Evolutionary conservation across 1,284 basidiomycete species (phyloP).

Genomic region (Crepidotus sp.): DNA sequence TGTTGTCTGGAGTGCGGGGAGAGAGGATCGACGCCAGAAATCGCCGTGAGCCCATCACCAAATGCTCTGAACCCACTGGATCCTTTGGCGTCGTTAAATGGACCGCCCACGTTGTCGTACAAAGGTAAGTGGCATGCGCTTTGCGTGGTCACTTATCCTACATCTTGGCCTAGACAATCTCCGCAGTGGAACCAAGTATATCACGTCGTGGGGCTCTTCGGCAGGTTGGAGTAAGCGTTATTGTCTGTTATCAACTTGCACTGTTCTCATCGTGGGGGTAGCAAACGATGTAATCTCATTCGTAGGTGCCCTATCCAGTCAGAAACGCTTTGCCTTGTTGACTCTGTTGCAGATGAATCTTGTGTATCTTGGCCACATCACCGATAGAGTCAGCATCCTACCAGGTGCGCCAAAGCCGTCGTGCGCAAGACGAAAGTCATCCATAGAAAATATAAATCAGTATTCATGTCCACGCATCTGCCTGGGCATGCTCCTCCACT

Average conservation of each 20-base stretch:
- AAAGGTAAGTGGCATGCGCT: constrained; percentile 31
- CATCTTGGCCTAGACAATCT: constrained; percentile 36
- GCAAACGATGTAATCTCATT: constrained; percentile 67
- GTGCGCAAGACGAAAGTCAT: no score
- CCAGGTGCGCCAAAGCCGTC: no score
- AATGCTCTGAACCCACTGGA: neutral
- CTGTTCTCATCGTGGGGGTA: constrained; percentile 21
- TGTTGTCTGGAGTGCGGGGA: neutral
- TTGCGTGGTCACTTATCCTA: constrained; percentile 17
- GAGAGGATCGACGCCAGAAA: neutral
- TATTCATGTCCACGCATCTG: constrained; percentile 60
- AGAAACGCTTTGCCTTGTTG: neutral
- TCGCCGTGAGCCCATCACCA: neutral
- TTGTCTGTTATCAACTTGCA: neutral
- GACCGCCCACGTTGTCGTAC: constrained; percentile 41
- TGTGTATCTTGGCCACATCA: constrained; percentile 56
- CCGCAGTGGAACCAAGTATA: constrained; percentile 48
- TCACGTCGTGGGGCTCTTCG: constrained; percentile 53
- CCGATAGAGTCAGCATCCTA: constrained; percentile 55
- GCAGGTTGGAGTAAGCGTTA: constrained; percentile 59
- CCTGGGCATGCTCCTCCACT: constrained; percentile 29
- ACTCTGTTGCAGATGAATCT: constrained; percentile 42
- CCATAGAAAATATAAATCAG: no score
- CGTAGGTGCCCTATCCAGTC: constrained; percentile 25
- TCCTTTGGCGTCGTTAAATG: constrained; percentile 3